These are phyloP conservation scores for Isatis tinctoria DNA, from an alignment of 345 rosid genomes.

Conservation along the genomic window DNA sequence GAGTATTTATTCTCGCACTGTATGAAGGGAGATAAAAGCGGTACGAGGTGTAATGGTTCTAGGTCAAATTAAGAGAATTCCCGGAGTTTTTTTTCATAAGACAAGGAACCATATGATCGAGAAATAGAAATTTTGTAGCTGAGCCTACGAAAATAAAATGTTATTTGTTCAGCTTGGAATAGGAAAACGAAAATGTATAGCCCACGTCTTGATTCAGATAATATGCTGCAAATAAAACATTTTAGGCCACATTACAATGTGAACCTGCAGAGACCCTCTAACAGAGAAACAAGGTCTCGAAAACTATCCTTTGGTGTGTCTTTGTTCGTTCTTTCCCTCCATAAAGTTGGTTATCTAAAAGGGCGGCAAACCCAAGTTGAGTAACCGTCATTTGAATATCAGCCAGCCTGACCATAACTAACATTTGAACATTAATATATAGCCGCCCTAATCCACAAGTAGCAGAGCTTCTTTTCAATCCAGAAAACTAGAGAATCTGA, in stretches of 20 bases:
- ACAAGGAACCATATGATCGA: not conserved
- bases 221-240: constrained; percentile 30
- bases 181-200: constrained; percentile 15
- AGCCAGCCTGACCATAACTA: constrained; percentile 20
- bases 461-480: not conserved
- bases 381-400: constrained; percentile 29
- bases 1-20: constrained; percentile 91
- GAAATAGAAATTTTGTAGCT: too few relatives aligned
- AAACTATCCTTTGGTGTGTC: not conserved
- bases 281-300: constrained; percentile 16
- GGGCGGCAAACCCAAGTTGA: constrained; percentile 18
- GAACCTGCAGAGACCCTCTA: constrained; percentile 59
- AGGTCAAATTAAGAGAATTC: constrained; percentile 68
- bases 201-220: constrained; percentile 32
- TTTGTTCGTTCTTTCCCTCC: constrained; percentile 11
- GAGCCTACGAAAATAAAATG: too few relatives aligned
- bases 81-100: not conserved
- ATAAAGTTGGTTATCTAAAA: constrained; percentile 17
- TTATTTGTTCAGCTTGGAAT: constrained; percentile 6
- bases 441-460: not conserved
- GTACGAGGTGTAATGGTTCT: constrained; percentile 94
- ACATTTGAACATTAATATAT: constrained; percentile 7
- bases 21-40: constrained; percentile 63
- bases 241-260: constrained; percentile 97
- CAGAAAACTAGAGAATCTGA: too few relatives aligned